Evolutionary conservation across 495 filamentous ascomycete genomes (phyloP).

Genomic region (Neurospora sp.): DNA sequence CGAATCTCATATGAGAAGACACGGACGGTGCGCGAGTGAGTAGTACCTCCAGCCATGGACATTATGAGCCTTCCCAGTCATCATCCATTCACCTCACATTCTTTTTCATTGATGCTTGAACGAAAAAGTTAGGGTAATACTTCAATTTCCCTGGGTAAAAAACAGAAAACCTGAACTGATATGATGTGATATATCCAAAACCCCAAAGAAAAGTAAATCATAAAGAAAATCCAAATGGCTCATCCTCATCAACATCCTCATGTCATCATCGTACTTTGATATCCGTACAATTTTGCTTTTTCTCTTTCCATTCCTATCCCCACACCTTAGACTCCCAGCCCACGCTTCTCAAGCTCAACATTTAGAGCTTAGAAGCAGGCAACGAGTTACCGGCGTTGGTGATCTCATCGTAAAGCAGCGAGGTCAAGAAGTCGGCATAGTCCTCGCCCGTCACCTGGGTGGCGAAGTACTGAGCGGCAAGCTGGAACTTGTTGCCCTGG

Average conservation of each 20-base stretch:
- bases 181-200: neutral
- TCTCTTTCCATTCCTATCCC: neutral
- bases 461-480: slow-evolving; percentile 87
- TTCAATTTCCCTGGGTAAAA: neutral
- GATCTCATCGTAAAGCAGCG: slow-evolving; percentile 93
- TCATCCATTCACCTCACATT: neutral
- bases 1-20: neutral
- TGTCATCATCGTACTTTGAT: neutral
- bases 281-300: neutral
- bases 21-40: neutral
- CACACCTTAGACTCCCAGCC: neutral
- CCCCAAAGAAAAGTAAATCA: neutral
- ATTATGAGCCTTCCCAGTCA: neutral
- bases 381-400: slow-evolving; percentile 62
- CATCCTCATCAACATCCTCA: neutral
- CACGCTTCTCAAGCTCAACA: neutral
- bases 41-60: neutral
- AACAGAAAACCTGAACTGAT: neutral
- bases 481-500: slow-evolving; percentile 83
- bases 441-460: slow-evolving; percentile 93
- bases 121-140: neutral
- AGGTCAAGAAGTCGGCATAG: slow-evolving; percentile 93
- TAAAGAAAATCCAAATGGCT: neutral
- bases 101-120: neutral
- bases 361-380: slow-evolving; percentile 71